phyloP scores from a whole-genome alignment of 352 stramenopile genomes.

The Phytopythium chamaehyphon region DNA sequence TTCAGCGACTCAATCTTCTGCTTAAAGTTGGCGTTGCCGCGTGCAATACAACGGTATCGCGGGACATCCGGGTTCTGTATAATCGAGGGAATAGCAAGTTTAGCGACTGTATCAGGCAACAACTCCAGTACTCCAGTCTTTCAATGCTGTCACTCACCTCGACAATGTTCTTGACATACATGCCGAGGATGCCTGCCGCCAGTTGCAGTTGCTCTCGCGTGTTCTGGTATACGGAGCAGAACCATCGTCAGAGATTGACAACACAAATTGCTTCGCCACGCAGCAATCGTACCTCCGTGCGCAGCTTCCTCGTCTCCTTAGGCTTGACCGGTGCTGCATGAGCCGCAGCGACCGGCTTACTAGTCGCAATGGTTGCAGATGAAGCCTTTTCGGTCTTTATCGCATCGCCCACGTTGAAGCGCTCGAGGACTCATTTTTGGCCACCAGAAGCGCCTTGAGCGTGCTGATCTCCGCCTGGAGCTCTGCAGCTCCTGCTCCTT shows the following conservation, averaged over 20 bases:
- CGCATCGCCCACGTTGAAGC: not conserved
- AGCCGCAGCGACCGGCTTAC: not conserved
- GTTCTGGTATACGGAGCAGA: slow-evolving; percentile 33
- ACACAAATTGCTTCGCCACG: too few relatives aligned
- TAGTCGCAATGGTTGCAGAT: too few relatives aligned
- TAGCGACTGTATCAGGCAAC: too few relatives aligned
- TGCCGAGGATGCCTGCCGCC: slow-evolving; percentile 66
- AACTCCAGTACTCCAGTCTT: too few relatives aligned
- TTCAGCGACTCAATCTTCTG: slow-evolving; percentile 79
- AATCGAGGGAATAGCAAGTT: too few relatives aligned
- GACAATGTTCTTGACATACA: slow-evolving; percentile 86
- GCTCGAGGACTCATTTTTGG: slow-evolving; percentile 16
- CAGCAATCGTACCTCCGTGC: slow-evolving; percentile 34
- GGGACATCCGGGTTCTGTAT: slow-evolving; percentile 80
- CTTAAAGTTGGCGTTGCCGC: slow-evolving; percentile 81
- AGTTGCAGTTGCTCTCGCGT: slow-evolving; percentile 64
- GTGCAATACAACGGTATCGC: slow-evolving; percentile 74
- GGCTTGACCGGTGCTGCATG: slow-evolving; percentile 10
- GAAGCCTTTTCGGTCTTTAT: slow-evolving; percentile 3
- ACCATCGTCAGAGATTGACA: too few relatives aligned
- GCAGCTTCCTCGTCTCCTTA: slow-evolving; percentile 27
- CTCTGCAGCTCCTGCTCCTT: slow-evolving; percentile 53
- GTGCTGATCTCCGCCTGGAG: slow-evolving; percentile 67
- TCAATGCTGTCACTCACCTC: slow-evolving; percentile 44
- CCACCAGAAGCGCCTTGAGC: slow-evolving; percentile 50